phyloP scores from a whole-genome alignment of 2,329 filamentous ascomycete genomes.

The Botrytis fabae region DNA sequence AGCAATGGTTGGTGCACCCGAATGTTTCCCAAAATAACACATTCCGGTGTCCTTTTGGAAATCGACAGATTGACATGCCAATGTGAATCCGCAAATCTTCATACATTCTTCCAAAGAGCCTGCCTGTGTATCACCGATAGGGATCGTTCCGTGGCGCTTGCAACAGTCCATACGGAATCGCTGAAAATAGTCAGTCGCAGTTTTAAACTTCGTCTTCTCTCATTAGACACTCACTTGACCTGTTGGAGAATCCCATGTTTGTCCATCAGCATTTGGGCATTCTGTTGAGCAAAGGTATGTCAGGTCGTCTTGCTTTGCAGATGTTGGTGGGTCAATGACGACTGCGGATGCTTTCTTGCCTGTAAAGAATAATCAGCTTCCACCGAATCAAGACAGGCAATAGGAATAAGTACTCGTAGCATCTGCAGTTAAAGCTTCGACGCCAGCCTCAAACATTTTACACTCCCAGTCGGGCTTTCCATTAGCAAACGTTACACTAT shows the following conservation, averaged over 20 bases:
- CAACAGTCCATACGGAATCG: slow-evolving; percentile 10
- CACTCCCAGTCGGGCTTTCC: slow-evolving; percentile 14
- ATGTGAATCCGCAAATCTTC: neutral
- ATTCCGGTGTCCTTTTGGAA: neutral
- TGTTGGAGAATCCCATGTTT: slow-evolving; percentile 14
- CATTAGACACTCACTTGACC: neutral
- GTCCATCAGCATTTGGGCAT: slow-evolving; percentile 18
- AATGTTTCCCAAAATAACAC: slow-evolving; percentile 13
- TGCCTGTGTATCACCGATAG: neutral
- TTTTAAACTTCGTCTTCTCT: neutral
- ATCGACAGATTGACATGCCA: slow-evolving; percentile 10
- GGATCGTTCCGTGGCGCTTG: slow-evolving; percentile 1
- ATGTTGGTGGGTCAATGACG: slow-evolving; percentile 8
- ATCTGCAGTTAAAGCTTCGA: slow-evolving; percentile 6
- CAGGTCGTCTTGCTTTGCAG: neutral
- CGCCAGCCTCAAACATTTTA: slow-evolving; percentile 4
- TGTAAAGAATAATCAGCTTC: neutral
- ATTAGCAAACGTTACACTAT: slow-evolving; percentile 2
- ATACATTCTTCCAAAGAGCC: slow-evolving; percentile 14
- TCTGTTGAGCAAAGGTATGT: slow-evolving; percentile 11
- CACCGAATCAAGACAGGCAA: neutral
- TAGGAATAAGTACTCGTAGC: neutral
- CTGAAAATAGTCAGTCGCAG: neutral
- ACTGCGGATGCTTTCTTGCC: slow-evolving; percentile 5
- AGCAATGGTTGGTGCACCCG: neutral